phyloP scores from a whole-genome alignment of 2,329 filamentous ascomycete species.

The Hymenoscyphus salicellus region DNA sequence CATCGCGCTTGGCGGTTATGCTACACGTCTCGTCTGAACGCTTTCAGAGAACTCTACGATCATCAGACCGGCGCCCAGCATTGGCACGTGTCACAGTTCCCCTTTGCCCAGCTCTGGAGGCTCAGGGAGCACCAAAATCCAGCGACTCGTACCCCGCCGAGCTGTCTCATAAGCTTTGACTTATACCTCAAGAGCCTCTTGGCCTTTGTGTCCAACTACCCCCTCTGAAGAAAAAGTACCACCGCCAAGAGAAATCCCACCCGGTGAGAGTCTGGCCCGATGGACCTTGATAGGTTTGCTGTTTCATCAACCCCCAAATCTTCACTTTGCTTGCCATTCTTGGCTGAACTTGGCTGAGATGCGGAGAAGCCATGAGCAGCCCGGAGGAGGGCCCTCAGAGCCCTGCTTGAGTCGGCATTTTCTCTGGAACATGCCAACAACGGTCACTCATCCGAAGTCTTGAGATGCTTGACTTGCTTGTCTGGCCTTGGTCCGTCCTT shows the following conservation, averaged over 20 bases:
- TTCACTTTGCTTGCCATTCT: not conserved
- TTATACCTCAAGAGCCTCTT: slow-evolving; percentile 2
- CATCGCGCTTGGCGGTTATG: slow-evolving; percentile 8
- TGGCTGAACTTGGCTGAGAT: not conserved
- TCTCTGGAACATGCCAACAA: not conserved
- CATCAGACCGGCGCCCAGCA: slow-evolving; percentile 16
- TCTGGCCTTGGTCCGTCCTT: slow-evolving; percentile 1
- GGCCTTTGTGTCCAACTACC: not conserved
- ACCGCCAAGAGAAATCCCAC: not conserved
- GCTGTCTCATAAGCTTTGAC: slow-evolving; percentile 1
- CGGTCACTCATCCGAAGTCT: not conserved
- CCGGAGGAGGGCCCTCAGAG: too few relatives aligned
- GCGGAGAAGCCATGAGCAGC: not conserved
- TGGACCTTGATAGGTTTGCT: slow-evolving; percentile 4
- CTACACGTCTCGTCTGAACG: slow-evolving; percentile 13
- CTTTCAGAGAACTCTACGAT: not conserved
- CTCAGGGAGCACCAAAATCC: not conserved
- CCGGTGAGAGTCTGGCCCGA: not conserved
- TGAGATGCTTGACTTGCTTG: slow-evolving; percentile 1
- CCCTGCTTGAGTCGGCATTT: not conserved
- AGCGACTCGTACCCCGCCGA: not conserved
- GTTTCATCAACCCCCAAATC: slow-evolving; percentile 5
- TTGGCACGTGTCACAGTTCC: slow-evolving; percentile 19
- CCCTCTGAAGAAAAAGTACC: not conserved
- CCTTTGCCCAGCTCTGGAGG: slow-evolving; percentile 3